A percentile compares a stretch with the other conserved stretches of the same genome.
These are phyloP conservation scores for Aurifilum marmelostoma DNA, from an alignment of 2,329 filamentous ascomycete genomes.

Conservation along the genomic window DNA sequence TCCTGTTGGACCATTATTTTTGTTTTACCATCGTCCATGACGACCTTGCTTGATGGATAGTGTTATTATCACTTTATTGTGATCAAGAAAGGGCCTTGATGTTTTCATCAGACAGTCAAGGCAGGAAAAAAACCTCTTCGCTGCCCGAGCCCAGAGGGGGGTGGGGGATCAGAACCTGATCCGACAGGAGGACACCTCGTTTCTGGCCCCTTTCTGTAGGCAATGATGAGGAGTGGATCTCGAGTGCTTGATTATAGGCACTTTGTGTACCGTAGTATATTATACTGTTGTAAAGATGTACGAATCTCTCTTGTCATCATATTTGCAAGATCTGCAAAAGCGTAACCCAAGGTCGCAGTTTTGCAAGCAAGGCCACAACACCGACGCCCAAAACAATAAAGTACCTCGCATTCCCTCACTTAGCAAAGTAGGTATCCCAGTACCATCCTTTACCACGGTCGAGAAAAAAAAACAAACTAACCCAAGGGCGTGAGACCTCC, in stretches of 20 bases:
- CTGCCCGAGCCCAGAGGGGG: too few relatives aligned
- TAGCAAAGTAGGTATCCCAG: not conserved
- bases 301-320: not conserved
- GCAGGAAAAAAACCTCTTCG: too few relatives aligned
- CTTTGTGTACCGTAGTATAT: not conserved
- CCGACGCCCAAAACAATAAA: conserved; percentile 31
- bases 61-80: too few relatives aligned
- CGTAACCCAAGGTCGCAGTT: not conserved
- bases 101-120: too few relatives aligned
- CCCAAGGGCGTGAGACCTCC: conserved; percentile 40
- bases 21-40: too few relatives aligned
- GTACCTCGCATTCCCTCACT: not conserved
- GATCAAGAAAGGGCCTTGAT: not conserved
- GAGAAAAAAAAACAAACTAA: conserved; percentile 3
- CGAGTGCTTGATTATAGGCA: too few relatives aligned
- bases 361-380: too few relatives aligned
- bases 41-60: too few relatives aligned
- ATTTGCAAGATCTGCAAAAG: not conserved
- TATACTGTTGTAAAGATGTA: not conserved
- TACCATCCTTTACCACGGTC: too few relatives aligned
- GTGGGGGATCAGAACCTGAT: not conserved
- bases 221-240: not conserved
- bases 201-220: not conserved
- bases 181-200: not conserved
- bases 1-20: too few relatives aligned